phyloP scores from a whole-genome alignment of 306 rosid genomes.

The Pyrus communis region DNA sequence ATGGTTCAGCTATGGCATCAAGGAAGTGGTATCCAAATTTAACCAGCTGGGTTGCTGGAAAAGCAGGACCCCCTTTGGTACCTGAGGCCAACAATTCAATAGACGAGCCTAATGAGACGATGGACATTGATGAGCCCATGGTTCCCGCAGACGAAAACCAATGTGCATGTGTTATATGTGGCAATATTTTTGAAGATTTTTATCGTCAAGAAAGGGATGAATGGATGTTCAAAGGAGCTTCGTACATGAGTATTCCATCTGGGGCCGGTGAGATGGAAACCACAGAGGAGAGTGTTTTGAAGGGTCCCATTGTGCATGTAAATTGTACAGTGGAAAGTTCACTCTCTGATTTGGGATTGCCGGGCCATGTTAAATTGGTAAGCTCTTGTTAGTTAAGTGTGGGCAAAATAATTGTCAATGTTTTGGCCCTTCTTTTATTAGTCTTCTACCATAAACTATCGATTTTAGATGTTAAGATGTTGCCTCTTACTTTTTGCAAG shows the following conservation, averaged over 20 bases:
- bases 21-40: slow-evolving; percentile 69
- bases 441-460: not conserved
- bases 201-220: slow-evolving; percentile 50
- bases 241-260: slow-evolving; percentile 31
- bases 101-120: slow-evolving; percentile 13
- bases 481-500: slow-evolving; percentile 33
- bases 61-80: slow-evolving; percentile 33
- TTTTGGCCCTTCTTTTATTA: not conserved
- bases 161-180: slow-evolving; percentile 69
- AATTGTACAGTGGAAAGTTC: slow-evolving; percentile 54
- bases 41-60: slow-evolving; percentile 46
- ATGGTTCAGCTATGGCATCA: slow-evolving; percentile 27
- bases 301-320: slow-evolving; percentile 74
- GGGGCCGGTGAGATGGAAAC: slow-evolving; percentile 27
- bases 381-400: slow-evolving; percentile 3
- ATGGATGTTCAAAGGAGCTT: slow-evolving; percentile 89
- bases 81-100: slow-evolving; percentile 22
- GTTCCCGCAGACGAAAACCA: slow-evolving; percentile 71
- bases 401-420: not conserved
- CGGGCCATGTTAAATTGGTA: slow-evolving; percentile 42
- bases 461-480: slow-evolving; percentile 7
- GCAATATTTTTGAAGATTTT: slow-evolving; percentile 76
- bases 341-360: slow-evolving; percentile 33
- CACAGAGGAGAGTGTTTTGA: slow-evolving; percentile 10
- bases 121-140: slow-evolving; percentile 35